A percentile compares a stretch with the other conserved stretches of the same genome.
phyloP scores from a whole-genome alignment of 331 rosid species.

The Spiraea crenata region DNA sequence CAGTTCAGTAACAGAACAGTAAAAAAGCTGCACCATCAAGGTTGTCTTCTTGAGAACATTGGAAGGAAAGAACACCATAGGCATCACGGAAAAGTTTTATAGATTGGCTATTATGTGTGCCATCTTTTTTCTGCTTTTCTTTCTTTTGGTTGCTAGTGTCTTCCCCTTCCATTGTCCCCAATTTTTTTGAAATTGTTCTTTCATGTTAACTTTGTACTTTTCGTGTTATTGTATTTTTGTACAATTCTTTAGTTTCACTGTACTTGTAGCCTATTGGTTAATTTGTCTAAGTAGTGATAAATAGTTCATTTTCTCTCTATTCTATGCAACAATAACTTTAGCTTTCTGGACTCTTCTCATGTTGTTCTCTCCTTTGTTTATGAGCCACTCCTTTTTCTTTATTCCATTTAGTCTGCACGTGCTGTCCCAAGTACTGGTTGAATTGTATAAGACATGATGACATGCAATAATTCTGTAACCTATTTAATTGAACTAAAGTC shows the following conservation, averaged over 20 bases:
- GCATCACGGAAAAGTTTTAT: not conserved
- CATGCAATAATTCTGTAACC: slow-evolving; percentile 4
- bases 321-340: not conserved
- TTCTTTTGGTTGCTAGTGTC: not conserved
- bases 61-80: not conserved
- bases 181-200: not conserved
- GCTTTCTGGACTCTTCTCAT: not conserved
- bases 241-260: not conserved
- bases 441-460: slow-evolving; percentile 9
- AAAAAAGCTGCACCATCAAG: not conserved
- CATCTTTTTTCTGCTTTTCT: not conserved
- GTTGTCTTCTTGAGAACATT: not conserved
- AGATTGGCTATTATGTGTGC: not conserved
- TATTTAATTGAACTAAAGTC: slow-evolving; percentile 20
- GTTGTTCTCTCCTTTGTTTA: not conserved
- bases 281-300: not conserved
- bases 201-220: not conserved
- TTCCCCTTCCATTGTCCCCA: not conserved
- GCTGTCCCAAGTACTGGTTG: slow-evolving; percentile 13
- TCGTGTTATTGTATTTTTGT: not conserved
- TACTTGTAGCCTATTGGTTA: not conserved
- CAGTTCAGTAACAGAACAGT: not conserved
- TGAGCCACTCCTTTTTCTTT: not conserved
- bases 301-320: not conserved
- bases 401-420: slow-evolving; percentile 4